phyloP scores from a whole-genome alignment of 495 filamentous ascomycete species.

The Talaromyces stipitatus region DNA sequence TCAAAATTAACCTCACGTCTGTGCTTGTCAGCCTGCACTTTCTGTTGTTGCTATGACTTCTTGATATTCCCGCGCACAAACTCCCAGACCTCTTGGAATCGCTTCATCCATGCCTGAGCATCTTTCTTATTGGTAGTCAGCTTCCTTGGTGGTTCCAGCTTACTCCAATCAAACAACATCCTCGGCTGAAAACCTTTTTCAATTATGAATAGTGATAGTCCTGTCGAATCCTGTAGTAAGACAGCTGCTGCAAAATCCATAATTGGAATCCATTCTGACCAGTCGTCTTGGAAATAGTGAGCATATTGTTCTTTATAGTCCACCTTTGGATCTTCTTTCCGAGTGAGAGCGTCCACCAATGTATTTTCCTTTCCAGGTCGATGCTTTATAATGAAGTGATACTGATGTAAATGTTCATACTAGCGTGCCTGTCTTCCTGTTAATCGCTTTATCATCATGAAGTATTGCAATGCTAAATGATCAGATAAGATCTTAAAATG shows the following conservation, averaged over 20 bases:
- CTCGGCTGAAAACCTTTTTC: no score
- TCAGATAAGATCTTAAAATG: slow-evolving; percentile 12
- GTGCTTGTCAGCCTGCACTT: background rate
- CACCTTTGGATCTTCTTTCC: background rate
- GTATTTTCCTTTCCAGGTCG: slow-evolving; percentile 5
- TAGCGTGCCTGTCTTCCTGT: slow-evolving; percentile 10
- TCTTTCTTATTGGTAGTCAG: background rate
- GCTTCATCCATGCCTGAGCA: background rate
- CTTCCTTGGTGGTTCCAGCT: background rate
- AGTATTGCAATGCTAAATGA: slow-evolving; percentile 19
- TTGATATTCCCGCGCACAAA: background rate
- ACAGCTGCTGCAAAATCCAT: background rate
- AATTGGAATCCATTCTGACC: slow-evolving; percentile 6
- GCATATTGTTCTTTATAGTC: background rate
- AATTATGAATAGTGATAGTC: slow-evolving; percentile 2
- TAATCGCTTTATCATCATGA: slow-evolving; percentile 16
- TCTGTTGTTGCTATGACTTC: background rate
- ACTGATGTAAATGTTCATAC: slow-evolving; percentile 14
- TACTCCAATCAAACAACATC: background rate
- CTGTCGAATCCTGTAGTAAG: background rate
- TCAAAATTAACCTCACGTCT: background rate
- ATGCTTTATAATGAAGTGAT: slow-evolving; percentile 10
- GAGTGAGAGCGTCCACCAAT: slow-evolving; percentile 14
- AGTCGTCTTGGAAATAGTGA: slow-evolving; percentile 9
- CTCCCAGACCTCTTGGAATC: background rate